phyloP scores from a whole-genome alignment of 106 monocot species.

The Dactylorhiza incarnata region DNA sequence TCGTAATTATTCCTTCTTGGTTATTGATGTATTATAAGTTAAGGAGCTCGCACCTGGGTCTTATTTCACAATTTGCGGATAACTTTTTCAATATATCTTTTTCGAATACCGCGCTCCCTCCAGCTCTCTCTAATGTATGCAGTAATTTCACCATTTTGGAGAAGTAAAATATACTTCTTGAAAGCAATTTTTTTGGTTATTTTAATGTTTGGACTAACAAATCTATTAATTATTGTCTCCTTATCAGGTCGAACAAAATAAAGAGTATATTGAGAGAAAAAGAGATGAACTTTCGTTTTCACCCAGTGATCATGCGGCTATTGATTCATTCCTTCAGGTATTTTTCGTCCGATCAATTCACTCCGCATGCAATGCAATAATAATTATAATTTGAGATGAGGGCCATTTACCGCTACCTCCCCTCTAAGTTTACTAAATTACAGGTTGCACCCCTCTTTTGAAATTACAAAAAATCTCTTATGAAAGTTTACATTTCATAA shows the following conservation, averaged over 20 bases:
- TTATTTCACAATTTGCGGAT: not conserved
- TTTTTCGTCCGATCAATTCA: not conserved
- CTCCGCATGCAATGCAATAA: not conserved
- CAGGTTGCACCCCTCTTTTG: too few species aligned
- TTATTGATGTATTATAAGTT: too few species aligned
- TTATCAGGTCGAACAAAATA: conserved; percentile 56
- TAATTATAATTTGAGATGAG: not conserved
- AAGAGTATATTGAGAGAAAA: conserved; percentile 55
- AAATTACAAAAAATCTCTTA: too few species aligned
- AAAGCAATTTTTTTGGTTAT: not conserved
- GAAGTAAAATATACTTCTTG: not conserved
- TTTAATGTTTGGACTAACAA: not conserved
- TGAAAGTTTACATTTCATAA: too few species aligned
- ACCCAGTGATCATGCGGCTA: conserved; percentile 55
- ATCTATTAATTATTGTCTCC: not conserved
- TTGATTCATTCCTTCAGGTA: conserved; percentile 64
- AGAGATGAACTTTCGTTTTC: conserved; percentile 76
- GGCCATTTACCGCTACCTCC: too few species aligned
- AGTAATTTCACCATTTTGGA: not conserved
- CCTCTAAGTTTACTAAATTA: too few species aligned
- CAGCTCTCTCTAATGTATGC: not conserved
- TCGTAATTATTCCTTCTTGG: too few species aligned
- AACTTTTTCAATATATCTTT: not conserved
- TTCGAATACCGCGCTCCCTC: not conserved
- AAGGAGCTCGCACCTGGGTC: not conserved